Percentiles rank a stretch among this genome's conserved stretches.
Evolutionary conservation across 2,329 filamentous ascomycete species (phyloP).

Genomic region (Aureobasidium sp.): DNA sequence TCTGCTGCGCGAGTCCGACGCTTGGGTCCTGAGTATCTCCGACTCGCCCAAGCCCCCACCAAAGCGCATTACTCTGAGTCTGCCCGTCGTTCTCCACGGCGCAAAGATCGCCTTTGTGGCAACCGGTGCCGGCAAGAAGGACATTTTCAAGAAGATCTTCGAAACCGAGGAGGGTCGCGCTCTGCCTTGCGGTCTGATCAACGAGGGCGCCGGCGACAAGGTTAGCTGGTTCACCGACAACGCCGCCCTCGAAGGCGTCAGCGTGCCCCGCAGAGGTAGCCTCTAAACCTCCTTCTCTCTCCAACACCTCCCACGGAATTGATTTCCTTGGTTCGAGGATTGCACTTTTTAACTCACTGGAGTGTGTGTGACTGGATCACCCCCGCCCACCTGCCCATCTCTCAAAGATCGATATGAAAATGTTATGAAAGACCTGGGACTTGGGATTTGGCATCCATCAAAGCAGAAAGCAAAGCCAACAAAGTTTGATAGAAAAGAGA

Average conservation of each 20-base stretch:
- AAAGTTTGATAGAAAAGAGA: not conserved
- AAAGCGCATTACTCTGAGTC: conserved; percentile 80
- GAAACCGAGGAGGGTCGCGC: conserved; percentile 62
- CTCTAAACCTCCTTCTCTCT: conserved; percentile 31
- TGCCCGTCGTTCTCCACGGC: conserved; percentile 83
- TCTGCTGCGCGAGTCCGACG: conserved; percentile 73
- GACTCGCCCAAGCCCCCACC: conserved; percentile 93
- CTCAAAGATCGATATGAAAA: not conserved
- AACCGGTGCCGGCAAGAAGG: conserved; percentile 82
- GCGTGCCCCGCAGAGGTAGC: conserved; percentile 66
- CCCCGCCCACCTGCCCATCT: not conserved
- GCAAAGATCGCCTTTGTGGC: conserved; percentile 85
- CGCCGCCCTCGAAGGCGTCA: conserved; percentile 75
- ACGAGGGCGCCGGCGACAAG: conserved; percentile 72
- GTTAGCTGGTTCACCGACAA: conserved; percentile 94
- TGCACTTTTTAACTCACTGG: not conserved
- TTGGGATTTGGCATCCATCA: not conserved
- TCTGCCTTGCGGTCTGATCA: conserved; percentile 81
- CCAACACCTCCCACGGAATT: not conserved
- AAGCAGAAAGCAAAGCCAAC: not conserved
- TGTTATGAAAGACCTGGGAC: not conserved
- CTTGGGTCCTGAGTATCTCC: conserved; percentile 87
- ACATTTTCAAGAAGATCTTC: conserved; percentile 87
- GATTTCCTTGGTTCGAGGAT: not conserved
- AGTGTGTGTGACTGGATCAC: not conserved